Conservation (phyloP, 2,329 filamentous ascomycete genomes). For the Calonectria honghensis region DNA sequence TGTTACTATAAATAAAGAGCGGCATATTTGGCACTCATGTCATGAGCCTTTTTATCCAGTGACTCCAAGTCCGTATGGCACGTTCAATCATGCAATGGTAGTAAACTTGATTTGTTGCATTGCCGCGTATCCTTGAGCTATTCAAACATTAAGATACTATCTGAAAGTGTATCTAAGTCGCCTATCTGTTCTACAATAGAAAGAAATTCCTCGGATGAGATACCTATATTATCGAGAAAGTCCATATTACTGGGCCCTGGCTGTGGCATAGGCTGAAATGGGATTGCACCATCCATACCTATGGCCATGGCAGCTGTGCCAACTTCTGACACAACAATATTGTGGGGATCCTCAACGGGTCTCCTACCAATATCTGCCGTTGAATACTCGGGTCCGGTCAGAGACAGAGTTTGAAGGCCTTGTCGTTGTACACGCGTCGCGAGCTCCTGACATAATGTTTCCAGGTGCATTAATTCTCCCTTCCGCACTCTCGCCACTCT, state of each 20-base stretch:
- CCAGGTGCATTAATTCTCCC: conserved; percentile 56
- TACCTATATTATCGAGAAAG: conserved; percentile 61
- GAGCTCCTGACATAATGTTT: conserved; percentile 56
- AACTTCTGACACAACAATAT: conserved; percentile 16
- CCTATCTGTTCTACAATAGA: conserved; percentile 61
- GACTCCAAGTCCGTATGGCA: neutral
- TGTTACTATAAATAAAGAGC: neutral
- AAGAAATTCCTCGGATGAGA: conserved; percentile 62
- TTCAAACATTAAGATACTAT: conserved; percentile 18
- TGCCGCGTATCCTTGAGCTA: neutral
- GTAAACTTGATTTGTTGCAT: neutral
- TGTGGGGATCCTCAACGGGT: neutral
- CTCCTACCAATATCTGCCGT: neutral
- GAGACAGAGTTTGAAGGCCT: conserved; percentile 52
- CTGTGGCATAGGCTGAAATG: conserved; percentile 34
- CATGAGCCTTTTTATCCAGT: neutral
- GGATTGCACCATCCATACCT: neutral
- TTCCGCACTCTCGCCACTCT: conserved; percentile 57
- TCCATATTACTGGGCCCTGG: conserved; percentile 51
- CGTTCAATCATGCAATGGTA: too few species aligned
- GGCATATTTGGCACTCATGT: neutral
- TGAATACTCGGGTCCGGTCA: conserved; percentile 37
- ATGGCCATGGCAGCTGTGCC: conserved; percentile 18
- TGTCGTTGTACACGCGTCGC: conserved; percentile 49
- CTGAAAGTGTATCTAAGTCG: conserved; percentile 1